Evolutionary conservation across 202 grass and related monocot species (phyloP), one percentile per base, ranked within the genome.

Genomic region (Panicum hallii): DNA sequence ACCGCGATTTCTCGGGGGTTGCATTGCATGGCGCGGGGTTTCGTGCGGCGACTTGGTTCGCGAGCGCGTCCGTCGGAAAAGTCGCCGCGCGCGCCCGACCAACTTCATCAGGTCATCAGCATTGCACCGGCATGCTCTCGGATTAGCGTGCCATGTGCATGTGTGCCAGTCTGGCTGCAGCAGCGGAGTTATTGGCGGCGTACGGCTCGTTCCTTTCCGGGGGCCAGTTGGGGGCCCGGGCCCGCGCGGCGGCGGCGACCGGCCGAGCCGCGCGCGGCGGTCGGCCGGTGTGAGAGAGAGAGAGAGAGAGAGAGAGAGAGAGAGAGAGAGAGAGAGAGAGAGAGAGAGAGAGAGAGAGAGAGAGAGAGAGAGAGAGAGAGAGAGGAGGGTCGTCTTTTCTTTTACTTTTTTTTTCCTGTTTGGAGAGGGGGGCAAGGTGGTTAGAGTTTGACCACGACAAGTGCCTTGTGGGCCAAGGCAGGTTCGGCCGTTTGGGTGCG

Each of bases 41-140:
- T 60, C 88, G 79, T 83, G 84, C 34, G 74, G 34, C 22, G 88
- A 82, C 88, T 19, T 50, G 88, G 88, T 57, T 71, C 11, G 41
- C 57, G 48, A 55, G 75, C 63, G 82, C 55, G 68, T 54, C 54
- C 70, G 9, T 68, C 19, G 43, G 88, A 83, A 90, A 79, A 79
- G 52, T 87, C 88, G 28, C 10, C 32, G 32, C 32, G 2, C 32
- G 32, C 32, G 32, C 32, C 32, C 32, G 32, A 32, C 32, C 32
- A 32, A 32, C 32, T 32, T 32, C 36, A 38, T 38, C 36, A 4
- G 36, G 36, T 32, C 32, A 32, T 3, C 36, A 9, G 41, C 23
- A 36, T 22, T 23, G 80, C 54, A 22, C 22, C 48, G 65, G 63
- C 20, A 20, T 57, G 36, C 36, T 57, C 36, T 57, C 2, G n/a